phyloP scores from a whole-genome alignment of 345 rosid genomes.

The Ceriops tagal region DNA sequence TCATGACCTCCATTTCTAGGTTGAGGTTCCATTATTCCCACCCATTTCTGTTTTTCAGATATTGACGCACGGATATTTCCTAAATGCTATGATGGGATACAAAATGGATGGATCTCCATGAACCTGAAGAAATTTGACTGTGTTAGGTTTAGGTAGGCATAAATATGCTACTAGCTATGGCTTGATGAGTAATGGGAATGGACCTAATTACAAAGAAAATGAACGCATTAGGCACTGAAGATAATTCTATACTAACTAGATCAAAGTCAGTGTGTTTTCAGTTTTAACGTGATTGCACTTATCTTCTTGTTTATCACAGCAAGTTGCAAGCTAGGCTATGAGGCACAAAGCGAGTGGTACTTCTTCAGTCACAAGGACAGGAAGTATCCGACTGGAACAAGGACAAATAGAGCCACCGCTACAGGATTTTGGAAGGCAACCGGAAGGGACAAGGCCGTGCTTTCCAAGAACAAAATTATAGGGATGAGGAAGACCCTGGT shows the following conservation, averaged over 20 bases:
- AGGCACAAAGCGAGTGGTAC: constrained; percentile 88
- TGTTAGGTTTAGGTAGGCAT: too few species aligned
- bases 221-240: too few species aligned
- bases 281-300: not conserved
- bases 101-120: not conserved
- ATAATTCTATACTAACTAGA: too few species aligned
- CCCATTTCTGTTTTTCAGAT: too few species aligned
- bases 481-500: constrained; percentile 97
- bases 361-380: constrained; percentile 96
- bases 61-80: too few species aligned
- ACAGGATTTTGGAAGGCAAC: constrained; percentile 99
- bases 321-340: constrained; percentile 75
- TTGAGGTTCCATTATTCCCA: too few species aligned
- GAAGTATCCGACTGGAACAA: constrained; percentile 91
- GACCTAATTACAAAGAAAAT: not conserved
- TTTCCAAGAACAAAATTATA: constrained; percentile 62
- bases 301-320: constrained; percentile 37
- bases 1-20: too few species aligned
- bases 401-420: constrained; percentile 86
- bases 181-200: not conserved
- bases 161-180: too few species aligned
- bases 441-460: constrained; percentile 83
- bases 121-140: constrained; percentile 2
- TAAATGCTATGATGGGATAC: not conserved
- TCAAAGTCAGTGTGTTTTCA: too few species aligned